Conservation (phyloP, 352 stramenopile genomes). For the Phytophthora chlamydospora region DNA sequence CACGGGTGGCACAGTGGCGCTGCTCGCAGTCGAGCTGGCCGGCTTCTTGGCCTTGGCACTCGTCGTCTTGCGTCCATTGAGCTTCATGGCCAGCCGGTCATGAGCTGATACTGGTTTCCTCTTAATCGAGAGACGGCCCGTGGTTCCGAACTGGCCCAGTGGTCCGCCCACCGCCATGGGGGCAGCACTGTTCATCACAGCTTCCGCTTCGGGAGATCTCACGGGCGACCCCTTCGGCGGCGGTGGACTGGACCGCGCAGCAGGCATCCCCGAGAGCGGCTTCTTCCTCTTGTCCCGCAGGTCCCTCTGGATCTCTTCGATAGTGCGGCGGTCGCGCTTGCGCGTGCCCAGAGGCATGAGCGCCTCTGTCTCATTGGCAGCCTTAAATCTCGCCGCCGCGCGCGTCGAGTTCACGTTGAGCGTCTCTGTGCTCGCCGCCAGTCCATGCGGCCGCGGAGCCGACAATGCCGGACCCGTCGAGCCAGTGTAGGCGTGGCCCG, state of each 20-base stretch:
- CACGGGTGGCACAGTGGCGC: constrained; percentile 52
- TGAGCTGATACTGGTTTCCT: constrained; percentile 74
- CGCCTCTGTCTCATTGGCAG: constrained; percentile 43
- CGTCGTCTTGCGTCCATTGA: constrained; percentile 62
- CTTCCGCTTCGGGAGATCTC: constrained; percentile 69
- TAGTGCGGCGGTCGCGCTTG: constrained; percentile 87
- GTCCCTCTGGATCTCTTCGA: constrained; percentile 88
- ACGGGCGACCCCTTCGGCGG: constrained; percentile 62
- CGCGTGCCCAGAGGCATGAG: constrained; percentile 86
- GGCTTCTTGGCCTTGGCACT: constrained; percentile 61
- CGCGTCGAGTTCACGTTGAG: constrained; percentile 80
- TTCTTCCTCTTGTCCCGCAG: constrained; percentile 74
- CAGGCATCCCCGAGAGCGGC: constrained; percentile 19
- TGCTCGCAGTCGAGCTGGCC: constrained; percentile 9
- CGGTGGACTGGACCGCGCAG: constrained; percentile 57
- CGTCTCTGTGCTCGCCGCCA: constrained; percentile 45
- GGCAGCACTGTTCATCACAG: constrained; percentile 36
- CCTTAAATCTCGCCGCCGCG: constrained; percentile 67
- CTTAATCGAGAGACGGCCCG: constrained; percentile 49
- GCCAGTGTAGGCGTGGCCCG: constrained; percentile 14
- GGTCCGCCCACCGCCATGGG: constrained; percentile 56
- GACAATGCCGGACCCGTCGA: constrained; percentile 35
- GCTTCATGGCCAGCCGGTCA: constrained; percentile 75
- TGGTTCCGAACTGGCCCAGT: constrained; percentile 56
- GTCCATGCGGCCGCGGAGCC: constrained; percentile 36